Conservation (phyloP, 306 rosid species). For the Vigna reflexopilosa region DNA sequence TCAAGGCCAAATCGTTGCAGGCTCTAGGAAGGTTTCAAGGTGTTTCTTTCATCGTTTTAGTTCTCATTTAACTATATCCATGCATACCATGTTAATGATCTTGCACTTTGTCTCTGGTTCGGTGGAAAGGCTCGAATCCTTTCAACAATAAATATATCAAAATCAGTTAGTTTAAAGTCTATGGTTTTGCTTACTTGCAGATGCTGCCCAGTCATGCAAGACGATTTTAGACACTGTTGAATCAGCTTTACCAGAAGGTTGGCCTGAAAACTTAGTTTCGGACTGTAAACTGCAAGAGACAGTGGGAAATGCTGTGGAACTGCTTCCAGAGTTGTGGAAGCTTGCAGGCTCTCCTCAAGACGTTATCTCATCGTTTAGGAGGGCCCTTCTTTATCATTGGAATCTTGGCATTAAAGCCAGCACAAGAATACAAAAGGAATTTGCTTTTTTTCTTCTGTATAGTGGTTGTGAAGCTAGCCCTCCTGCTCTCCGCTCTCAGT, state of each 20-base stretch:
- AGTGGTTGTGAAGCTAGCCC: constrained; percentile 89
- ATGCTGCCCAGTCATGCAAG: constrained; percentile 89
- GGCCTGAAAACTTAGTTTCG: constrained; percentile 64
- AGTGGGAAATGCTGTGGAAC: constrained; percentile 66
- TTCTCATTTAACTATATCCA: not conserved
- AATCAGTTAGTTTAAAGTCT: not conserved
- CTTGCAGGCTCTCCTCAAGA: constrained; percentile 72
- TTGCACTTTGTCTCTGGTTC: constrained; percentile 18
- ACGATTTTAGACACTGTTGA: constrained; percentile 80
- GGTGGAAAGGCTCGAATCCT: not conserved
- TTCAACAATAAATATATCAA: not conserved
- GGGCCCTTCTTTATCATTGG: constrained; percentile 81
- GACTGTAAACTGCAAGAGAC: constrained; percentile 84
- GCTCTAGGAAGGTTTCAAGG: constrained; percentile 88
- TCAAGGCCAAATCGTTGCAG: constrained; percentile 83
- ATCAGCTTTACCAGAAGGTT: constrained; percentile 87
- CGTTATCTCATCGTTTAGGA: constrained; percentile 75
- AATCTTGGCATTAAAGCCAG: constrained; percentile 63
- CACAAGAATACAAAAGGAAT: constrained; percentile 78
- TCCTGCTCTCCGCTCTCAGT: constrained; percentile 78
- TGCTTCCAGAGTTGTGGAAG: constrained; percentile 89
- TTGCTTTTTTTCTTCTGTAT: constrained; percentile 83
- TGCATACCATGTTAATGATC: constrained; percentile 13
- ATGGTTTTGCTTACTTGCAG: constrained; percentile 54
- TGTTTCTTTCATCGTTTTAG: constrained; percentile 41